Evolutionary conservation across 163 green algal genomes (phyloP), one percentile per base, ranked within the genome.

Genomic region (Scenedesmus sp.): DNA sequence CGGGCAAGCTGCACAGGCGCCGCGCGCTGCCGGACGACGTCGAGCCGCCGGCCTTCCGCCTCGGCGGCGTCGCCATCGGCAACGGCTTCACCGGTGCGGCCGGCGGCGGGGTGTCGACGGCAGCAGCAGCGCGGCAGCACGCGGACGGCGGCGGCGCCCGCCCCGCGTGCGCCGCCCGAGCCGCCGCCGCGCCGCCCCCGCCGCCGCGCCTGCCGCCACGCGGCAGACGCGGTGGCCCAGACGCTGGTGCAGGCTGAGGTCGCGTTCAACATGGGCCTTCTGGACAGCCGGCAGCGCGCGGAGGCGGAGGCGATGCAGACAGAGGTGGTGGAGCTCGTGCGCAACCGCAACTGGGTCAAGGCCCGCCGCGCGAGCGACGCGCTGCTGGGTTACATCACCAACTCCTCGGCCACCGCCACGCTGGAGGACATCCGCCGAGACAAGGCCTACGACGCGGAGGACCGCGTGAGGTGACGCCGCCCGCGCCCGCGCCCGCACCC

Each of bases 381-480:
- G 45, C 66, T 88, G 24, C 81, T 88, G 13, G 75, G 58, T 0
- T 84, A 81, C 75, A 89, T 91, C 50, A 67, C 71, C n/a, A 82
- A 73, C 3, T 44, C 63, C 1, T 77, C 69, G n/a, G 75, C 60
- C 18, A 73, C 47, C 1, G 62, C 53, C 14, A 86, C 79, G 2
- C 79, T 91, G 26, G 86, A 91, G 76, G 86, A 91, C 53, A 82
- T 91, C 20, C 63, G 86, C 0, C 84, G 86, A 26, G 87, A 89
- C 75, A 82, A 73, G 26, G 77, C 57, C 14, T 91, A 91, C 45
- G 86, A 91, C 63, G 79, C 65, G 11, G 62, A 78, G 28, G 48
- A 81, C 29, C 17, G 57, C 31, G 67, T 77, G n/a, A n/a, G n/a
- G n/a, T n/a, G n/a, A n/a, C n/a, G n/a, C n/a, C n/a, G n/a, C n/a